Evolutionary conservation across 75 land plant genomes (phyloP).

Genomic region (Sequoia sempervirens): DNA sequence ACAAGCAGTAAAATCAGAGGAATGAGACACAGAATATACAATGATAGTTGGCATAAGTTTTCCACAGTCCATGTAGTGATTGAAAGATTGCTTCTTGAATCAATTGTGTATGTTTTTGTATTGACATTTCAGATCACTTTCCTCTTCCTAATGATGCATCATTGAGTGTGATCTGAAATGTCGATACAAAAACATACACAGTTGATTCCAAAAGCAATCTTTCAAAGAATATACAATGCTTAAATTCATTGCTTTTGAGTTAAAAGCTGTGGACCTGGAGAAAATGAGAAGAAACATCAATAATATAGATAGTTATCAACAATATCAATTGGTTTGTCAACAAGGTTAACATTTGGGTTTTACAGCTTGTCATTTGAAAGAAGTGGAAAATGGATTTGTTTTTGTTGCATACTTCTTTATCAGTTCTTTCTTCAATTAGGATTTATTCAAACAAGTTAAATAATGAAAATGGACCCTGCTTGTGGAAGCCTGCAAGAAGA

Average conservation of each 20-base stretch:
- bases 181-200: too few relatives aligned
- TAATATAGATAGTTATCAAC: neutral
- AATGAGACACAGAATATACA: neutral
- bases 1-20: neutral
- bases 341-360: neutral
- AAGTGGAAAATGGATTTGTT: neutral
- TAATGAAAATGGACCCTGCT: neutral
- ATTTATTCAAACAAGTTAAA: neutral
- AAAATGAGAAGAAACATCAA: neutral
- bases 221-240: neutral
- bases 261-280: neutral
- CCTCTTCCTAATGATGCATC: too few relatives aligned
- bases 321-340: neutral
- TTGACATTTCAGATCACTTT: too few relatives aligned
- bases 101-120: too few relatives aligned
- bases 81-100: too few relatives aligned
- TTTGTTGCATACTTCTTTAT: neutral
- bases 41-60: too few relatives aligned
- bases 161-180: too few relatives aligned
- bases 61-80: too few relatives aligned
- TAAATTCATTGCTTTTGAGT: neutral
- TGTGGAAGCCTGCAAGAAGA: neutral
- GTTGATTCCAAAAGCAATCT: too few relatives aligned
- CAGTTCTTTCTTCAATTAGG: neutral
- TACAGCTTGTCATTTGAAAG: neutral